A percentile compares a stretch with the other conserved stretches of the same genome.
Conservation (phyloP, 2,329 filamentous ascomycete genomes). For the Colletotrichum karsti region DNA sequence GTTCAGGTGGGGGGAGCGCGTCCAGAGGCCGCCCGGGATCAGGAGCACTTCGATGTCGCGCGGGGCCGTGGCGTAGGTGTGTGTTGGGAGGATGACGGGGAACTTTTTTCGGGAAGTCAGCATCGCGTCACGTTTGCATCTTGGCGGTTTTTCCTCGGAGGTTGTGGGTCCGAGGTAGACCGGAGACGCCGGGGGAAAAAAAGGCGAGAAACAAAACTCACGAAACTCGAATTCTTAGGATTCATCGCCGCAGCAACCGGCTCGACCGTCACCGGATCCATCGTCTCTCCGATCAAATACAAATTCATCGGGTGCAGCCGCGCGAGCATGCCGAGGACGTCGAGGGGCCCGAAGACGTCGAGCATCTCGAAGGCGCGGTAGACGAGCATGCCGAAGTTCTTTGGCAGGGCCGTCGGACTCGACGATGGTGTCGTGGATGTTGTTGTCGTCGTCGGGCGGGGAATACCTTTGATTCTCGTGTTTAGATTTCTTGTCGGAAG, state of each 20-base stretch:
- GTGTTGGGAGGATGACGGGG: conserved; percentile 33
- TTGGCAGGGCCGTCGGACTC: background rate
- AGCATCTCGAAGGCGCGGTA: conserved; percentile 54
- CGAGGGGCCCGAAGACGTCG: conserved; percentile 56
- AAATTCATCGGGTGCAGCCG: conserved; percentile 14
- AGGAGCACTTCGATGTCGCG: conserved; percentile 60
- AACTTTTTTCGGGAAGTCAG: background rate
- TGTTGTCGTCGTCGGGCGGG: background rate
- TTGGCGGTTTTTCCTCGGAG: background rate
- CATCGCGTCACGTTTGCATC: background rate
- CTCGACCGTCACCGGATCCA: conserved; percentile 17
- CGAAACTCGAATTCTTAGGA: conserved; percentile 23
- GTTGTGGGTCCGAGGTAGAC: background rate
- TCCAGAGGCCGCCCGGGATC: conserved; percentile 57
- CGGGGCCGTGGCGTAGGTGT: conserved; percentile 54
- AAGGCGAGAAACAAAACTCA: background rate
- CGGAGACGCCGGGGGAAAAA: background rate
- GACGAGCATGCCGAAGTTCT: conserved; percentile 50
- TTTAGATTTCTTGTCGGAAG: background rate
- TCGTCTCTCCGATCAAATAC: conserved; percentile 19
- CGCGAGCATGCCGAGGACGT: conserved; percentile 40
- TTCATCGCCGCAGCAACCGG: conserved; percentile 15
- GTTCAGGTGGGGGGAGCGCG: conserved; percentile 36
- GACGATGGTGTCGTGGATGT: background rate
- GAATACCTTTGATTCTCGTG: background rate